Percentiles rank a stretch among this genome's conserved stretches.
phyloP scores from a whole-genome alignment of 768 basidiomycete species.

The Amanita molliuscula region DNA sequence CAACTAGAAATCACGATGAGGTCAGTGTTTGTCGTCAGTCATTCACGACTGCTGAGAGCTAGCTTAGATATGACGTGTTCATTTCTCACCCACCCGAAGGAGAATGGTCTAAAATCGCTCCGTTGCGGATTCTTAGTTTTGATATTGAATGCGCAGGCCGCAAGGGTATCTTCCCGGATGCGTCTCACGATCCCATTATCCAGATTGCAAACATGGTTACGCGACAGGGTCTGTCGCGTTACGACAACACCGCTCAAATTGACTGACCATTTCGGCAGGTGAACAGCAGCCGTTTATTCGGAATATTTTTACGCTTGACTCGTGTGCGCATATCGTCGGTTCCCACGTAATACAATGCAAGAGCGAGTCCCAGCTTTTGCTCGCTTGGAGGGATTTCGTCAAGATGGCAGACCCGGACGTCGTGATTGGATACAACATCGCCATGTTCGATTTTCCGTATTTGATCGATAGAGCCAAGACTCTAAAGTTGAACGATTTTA shows the following conservation, averaged over 20 bases:
- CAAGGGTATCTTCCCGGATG: conserved; percentile 95
- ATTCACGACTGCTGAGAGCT: neutral
- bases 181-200: conserved; percentile 86
- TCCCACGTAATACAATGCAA: conserved; percentile 86
- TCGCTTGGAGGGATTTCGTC: conserved; percentile 85
- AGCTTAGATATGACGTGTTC: conserved; percentile 66
- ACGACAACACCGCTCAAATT: neutral
- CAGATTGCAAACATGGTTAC: conserved; percentile 99
- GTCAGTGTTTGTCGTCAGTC: conserved; percentile 28
- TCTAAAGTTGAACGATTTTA: conserved; percentile 60
- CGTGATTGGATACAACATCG: conserved; percentile 92
- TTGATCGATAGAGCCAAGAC: conserved; percentile 86
- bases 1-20: conserved; percentile 80
- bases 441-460: conserved; percentile 95
- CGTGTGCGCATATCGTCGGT: conserved; percentile 94
- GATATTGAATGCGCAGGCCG: conserved; percentile 99
- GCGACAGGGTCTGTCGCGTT: conserved; percentile 58
- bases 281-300: conserved; percentile 90
- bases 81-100: conserved; percentile 90
- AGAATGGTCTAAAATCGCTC: conserved; percentile 86
- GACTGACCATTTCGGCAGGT: conserved; percentile 34
- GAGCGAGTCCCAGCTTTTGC: conserved; percentile 64
- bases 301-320: conserved; percentile 92
- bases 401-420: conserved; percentile 89
- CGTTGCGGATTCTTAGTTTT: conserved; percentile 89